Evolutionary conservation across 106 monocot genomes (phyloP), one percentile per base, ranked within the genome.

Genomic region (Dioscorea alata): DNA sequence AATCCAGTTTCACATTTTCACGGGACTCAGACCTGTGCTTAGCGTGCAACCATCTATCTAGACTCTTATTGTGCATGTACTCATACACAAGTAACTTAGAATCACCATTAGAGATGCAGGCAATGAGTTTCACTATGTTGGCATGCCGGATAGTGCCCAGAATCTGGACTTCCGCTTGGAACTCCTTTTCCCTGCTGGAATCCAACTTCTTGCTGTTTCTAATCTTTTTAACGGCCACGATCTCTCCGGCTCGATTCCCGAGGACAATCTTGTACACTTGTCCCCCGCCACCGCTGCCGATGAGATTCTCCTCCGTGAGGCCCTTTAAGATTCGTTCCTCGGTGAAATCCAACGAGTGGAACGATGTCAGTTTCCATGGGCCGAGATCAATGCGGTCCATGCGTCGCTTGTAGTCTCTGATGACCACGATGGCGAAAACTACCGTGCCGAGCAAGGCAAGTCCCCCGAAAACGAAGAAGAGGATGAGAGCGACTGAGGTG

Each of bases 31-130:
- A 32, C 71, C 33, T 73, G 0, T 64, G 64, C 23, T n/a, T 52
- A 7, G 50, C 10, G 42, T 78, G 78, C n/a, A 88, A 69, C 88
- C 84, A 81, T 74, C 56, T 20, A 58, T 88, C 88, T 19, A 87
- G 60, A 49, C 87, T 83, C n/a, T 74, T 71, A 25, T 83, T 80
- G 33, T 77, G 77, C 87, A 83, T 80, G 80, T 77, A 87, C 68
- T 87, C 87, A 31, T 87, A 87, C 19, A 83, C 83, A 24, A 87
- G 52, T 23, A 87, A 64, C 67, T 77, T 83, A 5, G 76, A 66
- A 7, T 74, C 62, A 2, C 17, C 63, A n/a, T 62, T 67, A 2
- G 87, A 76, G 35, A 86, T 74, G 73, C 76, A 77, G 73, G 83
- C 76, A 0, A 74, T 51, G 12, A 86, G 73, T 66, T 79, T 83